Evolutionary conservation across 2,329 filamentous ascomycete genomes (phyloP).

Genomic region (Lachnellula cervina): DNA sequence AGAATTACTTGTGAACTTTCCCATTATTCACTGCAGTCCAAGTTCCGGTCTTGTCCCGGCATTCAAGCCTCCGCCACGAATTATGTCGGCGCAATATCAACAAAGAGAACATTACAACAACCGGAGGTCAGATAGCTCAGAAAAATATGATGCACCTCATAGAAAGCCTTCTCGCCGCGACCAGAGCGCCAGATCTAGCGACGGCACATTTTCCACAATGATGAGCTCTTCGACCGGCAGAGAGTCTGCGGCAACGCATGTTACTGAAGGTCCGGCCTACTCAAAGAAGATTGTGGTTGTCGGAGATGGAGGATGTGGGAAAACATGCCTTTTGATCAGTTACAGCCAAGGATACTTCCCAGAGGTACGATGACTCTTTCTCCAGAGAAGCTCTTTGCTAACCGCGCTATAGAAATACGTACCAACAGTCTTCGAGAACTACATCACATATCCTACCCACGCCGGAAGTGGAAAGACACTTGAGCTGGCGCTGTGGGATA

Average conservation of each 20-base stretch:
- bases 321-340: conserved; percentile 97
- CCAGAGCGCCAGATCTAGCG: conserved; percentile 58
- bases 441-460: conserved; percentile 96
- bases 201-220: conserved; percentile 84
- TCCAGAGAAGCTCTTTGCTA: conserved; percentile 2
- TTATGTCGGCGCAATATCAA: conserved; percentile 30
- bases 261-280: conserved; percentile 86
- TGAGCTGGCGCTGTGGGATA: conserved; percentile 97
- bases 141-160: conserved; percentile 27
- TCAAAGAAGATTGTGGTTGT: conserved; percentile 99
- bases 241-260: conserved; percentile 74
- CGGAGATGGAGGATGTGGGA: conserved; percentile 94
- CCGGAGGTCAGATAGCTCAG: conserved; percentile 28
- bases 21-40: background rate
- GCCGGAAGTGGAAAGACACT: conserved; percentile 85
- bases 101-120: conserved; percentile 26
- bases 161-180: conserved; percentile 30
- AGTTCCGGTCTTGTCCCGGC: conserved; percentile 1
- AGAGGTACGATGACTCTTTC: conserved; percentile 59
- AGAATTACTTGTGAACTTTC: conserved; percentile 6
- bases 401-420: conserved; percentile 80
- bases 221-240: conserved; percentile 67
- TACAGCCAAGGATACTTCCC: conserved; percentile 99
- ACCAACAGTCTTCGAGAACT: conserved; percentile 98
- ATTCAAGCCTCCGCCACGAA: conserved; percentile 1